A percentile compares a stretch with the other conserved stretches of the same genome.
phyloP scores from a whole-genome alignment of 192 early-diverging fungal species.

The Gaertneriomyces sp. region DNA sequence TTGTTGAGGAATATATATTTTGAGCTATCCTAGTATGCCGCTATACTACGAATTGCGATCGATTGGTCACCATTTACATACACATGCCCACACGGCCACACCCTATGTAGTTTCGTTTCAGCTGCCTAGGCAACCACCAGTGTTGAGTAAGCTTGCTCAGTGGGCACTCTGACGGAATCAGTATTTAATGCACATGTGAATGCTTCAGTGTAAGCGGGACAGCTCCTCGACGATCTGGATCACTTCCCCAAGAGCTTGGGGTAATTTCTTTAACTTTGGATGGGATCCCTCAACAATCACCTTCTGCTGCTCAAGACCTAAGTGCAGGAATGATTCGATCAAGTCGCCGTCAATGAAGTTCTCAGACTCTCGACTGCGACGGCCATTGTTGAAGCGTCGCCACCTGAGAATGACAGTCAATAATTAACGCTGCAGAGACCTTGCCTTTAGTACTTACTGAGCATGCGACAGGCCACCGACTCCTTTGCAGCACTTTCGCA shows the following conservation, averaged over 20 bases:
- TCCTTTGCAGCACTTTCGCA: slow-evolving; percentile 51
- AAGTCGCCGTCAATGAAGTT: slow-evolving; percentile 89
- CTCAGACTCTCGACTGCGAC: slow-evolving; percentile 36
- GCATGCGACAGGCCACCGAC: slow-evolving; percentile 62
- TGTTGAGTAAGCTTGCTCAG: too few relatives aligned
- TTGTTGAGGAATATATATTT: too few relatives aligned
- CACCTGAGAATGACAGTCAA: slow-evolving; percentile 35
- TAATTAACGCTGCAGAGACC: neutral
- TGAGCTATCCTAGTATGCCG: too few relatives aligned
- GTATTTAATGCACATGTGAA: too few relatives aligned
- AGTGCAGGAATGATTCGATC: slow-evolving; percentile 78
- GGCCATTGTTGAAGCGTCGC: slow-evolving; percentile 61
- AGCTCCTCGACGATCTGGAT: slow-evolving; percentile 59
- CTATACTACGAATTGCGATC: too few relatives aligned
- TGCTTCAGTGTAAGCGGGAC: slow-evolving; percentile 46
- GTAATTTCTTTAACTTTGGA: slow-evolving; percentile 16
- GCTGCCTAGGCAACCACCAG: too few relatives aligned
- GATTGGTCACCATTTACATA: too few relatives aligned
- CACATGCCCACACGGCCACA: too few relatives aligned
- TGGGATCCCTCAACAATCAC: slow-evolving; percentile 27
- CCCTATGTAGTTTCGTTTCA: too few relatives aligned
- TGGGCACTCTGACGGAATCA: too few relatives aligned
- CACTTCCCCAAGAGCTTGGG: slow-evolving; percentile 44
- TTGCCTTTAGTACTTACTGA: slow-evolving; percentile 36
- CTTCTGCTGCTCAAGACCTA: slow-evolving; percentile 41